phyloP scores from a whole-genome alignment of 2,329 filamentous ascomycete species.

The Huntiella savannae region DNA sequence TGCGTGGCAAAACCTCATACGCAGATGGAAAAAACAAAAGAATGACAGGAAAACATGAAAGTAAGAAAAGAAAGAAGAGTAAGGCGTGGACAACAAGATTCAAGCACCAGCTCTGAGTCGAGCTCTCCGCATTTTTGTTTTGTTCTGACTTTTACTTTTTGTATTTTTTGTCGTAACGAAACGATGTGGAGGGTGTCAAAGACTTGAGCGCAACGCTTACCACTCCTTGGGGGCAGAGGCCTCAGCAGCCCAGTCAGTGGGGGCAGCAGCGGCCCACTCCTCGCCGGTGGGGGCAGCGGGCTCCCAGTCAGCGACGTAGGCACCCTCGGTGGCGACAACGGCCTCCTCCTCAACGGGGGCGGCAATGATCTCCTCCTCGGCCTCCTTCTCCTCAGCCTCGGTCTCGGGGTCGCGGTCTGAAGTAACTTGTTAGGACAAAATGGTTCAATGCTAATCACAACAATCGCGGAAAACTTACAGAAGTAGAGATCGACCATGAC shows the following conservation, averaged over 20 bases:
- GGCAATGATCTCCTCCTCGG: slow-evolving; percentile 67
- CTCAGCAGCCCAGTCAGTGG: slow-evolving; percentile 50
- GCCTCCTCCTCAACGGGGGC: slow-evolving; percentile 70
- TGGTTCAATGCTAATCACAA: background rate
- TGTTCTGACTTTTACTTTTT: slow-evolving; percentile 12
- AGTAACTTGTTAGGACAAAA: slow-evolving; percentile 5
- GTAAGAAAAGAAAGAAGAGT: slow-evolving; percentile 9
- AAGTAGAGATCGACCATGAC: slow-evolving; percentile 99
- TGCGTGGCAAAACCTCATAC: slow-evolving; percentile 7
- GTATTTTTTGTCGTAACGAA: slow-evolving; percentile 12
- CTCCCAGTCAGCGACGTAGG: slow-evolving; percentile 76
- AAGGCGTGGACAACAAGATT: background rate
- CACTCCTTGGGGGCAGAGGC: slow-evolving; percentile 34
- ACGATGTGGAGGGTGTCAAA: background rate
- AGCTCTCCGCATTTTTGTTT: slow-evolving; percentile 12
- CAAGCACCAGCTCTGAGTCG: slow-evolving; percentile 4
- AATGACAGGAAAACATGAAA: slow-evolving; percentile 4
- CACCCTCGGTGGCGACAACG: slow-evolving; percentile 51
- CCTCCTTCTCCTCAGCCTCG: slow-evolving; percentile 95
- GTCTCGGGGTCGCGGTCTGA: slow-evolving; percentile 92
- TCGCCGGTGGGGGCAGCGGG: slow-evolving; percentile 40
- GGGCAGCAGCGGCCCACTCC: slow-evolving; percentile 50
- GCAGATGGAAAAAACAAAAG: slow-evolving; percentile 3
- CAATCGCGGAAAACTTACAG: slow-evolving; percentile 34
- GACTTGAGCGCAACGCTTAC: slow-evolving; percentile 20